phyloP scores from a whole-genome alignment of 495 filamentous ascomycete genomes.

The Jackrogersella minutella region DNA sequence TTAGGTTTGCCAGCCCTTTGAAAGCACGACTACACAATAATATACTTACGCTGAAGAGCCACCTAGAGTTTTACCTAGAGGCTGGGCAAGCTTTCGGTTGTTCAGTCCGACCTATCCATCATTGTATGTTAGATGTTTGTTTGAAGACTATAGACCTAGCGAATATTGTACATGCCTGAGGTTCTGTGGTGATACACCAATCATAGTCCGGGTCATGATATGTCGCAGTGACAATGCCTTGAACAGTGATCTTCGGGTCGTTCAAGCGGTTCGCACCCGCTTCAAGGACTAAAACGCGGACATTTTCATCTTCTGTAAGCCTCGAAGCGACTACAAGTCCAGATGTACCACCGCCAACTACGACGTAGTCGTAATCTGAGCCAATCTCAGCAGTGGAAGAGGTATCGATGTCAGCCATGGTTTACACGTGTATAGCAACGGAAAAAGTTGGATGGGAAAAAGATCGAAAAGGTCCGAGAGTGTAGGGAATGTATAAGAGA shows the following conservation, averaged over 20 bases:
- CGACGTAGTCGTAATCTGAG: conserved; percentile 48
- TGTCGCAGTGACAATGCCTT: background rate
- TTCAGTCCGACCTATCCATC: background rate
- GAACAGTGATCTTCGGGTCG: conserved; percentile 7
- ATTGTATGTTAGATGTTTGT: background rate
- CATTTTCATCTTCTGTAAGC: conserved; percentile 53
- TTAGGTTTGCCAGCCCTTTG: background rate
- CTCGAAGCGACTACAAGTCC: conserved; percentile 60
- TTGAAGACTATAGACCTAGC: background rate
- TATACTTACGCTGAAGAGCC: conserved; percentile 14
- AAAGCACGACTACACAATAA: background rate
- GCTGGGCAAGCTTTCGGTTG: conserved; percentile 1
- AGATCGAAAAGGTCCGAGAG: too few species aligned
- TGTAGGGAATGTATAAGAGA: too few species aligned
- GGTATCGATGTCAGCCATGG: background rate
- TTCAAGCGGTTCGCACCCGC: conserved; percentile 45
- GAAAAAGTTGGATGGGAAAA: too few species aligned
- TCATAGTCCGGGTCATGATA: conserved; percentile 11
- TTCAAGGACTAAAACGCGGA: conserved; percentile 59
- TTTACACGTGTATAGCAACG: too few species aligned
- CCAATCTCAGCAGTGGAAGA: background rate
- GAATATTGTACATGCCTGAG: conserved; percentile 1
- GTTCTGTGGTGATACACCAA: conserved; percentile 15
- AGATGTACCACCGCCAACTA: conserved; percentile 60
- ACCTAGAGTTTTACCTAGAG: conserved; percentile 10